phyloP scores from a whole-genome alignment of 768 basidiomycete species.

The Kwoniella europaea region DNA sequence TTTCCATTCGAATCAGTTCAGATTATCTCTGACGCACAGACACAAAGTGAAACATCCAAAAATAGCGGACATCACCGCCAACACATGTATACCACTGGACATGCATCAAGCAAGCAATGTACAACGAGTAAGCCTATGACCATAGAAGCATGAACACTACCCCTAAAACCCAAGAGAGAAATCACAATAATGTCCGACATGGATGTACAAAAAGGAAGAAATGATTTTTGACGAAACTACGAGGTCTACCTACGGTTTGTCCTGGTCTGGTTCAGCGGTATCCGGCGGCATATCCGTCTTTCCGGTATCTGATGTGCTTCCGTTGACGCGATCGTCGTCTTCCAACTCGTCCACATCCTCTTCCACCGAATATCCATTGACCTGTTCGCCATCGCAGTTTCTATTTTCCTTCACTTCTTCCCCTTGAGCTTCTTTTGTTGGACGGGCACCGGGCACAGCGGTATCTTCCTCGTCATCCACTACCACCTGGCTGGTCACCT shows the following conservation, averaged over 20 bases:
- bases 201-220: neutral
- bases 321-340: neutral
- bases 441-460: neutral
- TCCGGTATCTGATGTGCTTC: neutral
- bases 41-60: neutral
- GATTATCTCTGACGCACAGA: neutral
- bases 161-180: neutral
- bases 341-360: slow-evolving; percentile 1
- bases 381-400: neutral
- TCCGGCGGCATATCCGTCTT: neutral
- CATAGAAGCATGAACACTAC: neutral
- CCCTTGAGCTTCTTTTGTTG: neutral
- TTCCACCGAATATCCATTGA: neutral
- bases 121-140: neutral
- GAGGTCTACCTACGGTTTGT: neutral
- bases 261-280: neutral
- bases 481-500: slow-evolving; percentile 4
- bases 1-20: neutral
- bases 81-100: neutral
- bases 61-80: neutral
- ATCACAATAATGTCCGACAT: neutral
- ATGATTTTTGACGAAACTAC: neutral
- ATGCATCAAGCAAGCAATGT: neutral
- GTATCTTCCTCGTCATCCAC: slow-evolving; percentile 2
- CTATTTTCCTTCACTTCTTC: neutral